Conservation (phyloP, 2,329 filamentous ascomycete species). For the Fusarium newnesense region DNA sequence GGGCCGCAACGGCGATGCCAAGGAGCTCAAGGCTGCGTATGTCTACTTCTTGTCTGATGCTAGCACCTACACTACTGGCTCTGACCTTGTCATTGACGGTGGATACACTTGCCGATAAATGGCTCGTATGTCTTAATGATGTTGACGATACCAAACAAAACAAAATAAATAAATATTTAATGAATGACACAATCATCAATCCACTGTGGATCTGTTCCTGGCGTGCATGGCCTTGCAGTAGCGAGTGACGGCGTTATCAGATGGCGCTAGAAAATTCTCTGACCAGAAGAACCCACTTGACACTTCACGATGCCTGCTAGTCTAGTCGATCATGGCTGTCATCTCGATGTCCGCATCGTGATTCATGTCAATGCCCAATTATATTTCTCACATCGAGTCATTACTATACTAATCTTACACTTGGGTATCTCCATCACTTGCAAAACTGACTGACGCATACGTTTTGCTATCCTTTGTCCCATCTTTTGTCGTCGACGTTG, state of each 20-base stretch:
- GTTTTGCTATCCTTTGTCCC: neutral
- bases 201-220: slow-evolving; percentile 25
- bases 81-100: slow-evolving; percentile 77
- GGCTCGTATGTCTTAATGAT: slow-evolving; percentile 14
- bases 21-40: slow-evolving; percentile 82
- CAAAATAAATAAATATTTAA: slow-evolving; percentile 26
- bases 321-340: neutral
- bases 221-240: slow-evolving; percentile 16
- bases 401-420: neutral
- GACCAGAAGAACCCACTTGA: neutral
- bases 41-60: slow-evolving; percentile 81
- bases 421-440: slow-evolving; percentile 17
- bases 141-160: slow-evolving; percentile 27
- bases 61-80: slow-evolving; percentile 77
- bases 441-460: neutral
- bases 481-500: neutral
- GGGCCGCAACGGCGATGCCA: slow-evolving; percentile 72
- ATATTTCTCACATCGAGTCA: neutral
- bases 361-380: neutral
- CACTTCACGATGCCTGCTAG: slow-evolving; percentile 16
- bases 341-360: neutral
- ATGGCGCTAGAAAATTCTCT: slow-evolving; percentile 18
- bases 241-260: slow-evolving; percentile 11
- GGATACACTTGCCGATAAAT: slow-evolving; percentile 66
- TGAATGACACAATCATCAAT: slow-evolving; percentile 4